Base-by-base conservation (phyloP, 345 rosid species). In the sweet orange (Citrus sinensis) region DNA sequence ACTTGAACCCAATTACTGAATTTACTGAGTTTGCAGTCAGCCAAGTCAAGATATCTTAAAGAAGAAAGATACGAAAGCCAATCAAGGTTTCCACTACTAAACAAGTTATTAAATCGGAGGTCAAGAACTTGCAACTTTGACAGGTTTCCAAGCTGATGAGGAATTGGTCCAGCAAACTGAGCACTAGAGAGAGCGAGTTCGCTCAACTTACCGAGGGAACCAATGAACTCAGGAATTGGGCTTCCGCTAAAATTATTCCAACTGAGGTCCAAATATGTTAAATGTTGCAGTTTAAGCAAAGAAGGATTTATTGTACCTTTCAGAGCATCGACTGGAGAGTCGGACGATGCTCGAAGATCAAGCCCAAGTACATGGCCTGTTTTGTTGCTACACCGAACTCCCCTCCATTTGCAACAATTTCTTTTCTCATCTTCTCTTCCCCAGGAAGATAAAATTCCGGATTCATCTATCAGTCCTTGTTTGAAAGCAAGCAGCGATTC, bases 1-100 rank as follows among this genome's bases (percentile, higher is more conserved):
- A 64, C 30, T 29, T 74, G 73, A 40, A 61, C 7, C 87, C 85
- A 85, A 27, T 73, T 74, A 3, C 7, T 10, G n/a, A 76, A 70
- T 19, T 55, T 2, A n/a, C 17, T 20, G 6, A 76, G 73, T 0
- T 55, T 22, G 37, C 5, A 64, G 0, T 9, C 13, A 51, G 22
- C 14, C 7, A 80, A 24, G 17, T 70, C 20, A 11, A 80, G 66
- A 76, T 49, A 20, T 9, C 4, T 62, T 27, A 76, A 69, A 69
- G 72, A 42, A 40, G 72, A 69, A 69, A 69, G 72, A 14, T 25
- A n/a, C 24, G 56, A 42, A 63, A 76, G 46, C 79, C 76, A 76
- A 2, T 66, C 66, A 37, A 61, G 40, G 25, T 62, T 63, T 35
- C 60, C 34, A 27, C 20, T 9, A 14, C 56, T 14, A 14, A 42